These are phyloP conservation scores for Poa annua DNA, from an alignment of 176 grass and related monocot species.

Conservation along the genomic window DNA sequence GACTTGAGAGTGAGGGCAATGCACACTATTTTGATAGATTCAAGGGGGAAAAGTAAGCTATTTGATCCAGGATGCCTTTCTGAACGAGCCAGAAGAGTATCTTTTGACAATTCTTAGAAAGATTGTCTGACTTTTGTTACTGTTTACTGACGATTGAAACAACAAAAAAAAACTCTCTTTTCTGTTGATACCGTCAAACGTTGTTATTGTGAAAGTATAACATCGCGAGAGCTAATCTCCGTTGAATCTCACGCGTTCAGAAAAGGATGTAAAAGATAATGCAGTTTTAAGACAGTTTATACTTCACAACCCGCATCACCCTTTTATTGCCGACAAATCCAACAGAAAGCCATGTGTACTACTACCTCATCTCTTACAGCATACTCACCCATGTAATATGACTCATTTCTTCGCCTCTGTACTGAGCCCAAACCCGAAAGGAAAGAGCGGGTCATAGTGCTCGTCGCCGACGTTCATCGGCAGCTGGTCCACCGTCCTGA, in stretches of 20 bases:
- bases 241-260: too few species aligned
- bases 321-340: neutral
- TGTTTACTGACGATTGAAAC: too few species aligned
- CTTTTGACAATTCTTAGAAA: too few species aligned
- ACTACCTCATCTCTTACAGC: neutral
- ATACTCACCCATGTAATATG: neutral
- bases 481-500: slow-evolving; percentile 87
- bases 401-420: slow-evolving; percentile 45
- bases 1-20: neutral
- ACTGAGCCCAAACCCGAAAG: slow-evolving; percentile 76
- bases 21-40: too few species aligned
- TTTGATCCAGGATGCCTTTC: neutral
- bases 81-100: neutral
- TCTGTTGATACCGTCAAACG: too few species aligned
- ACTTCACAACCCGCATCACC: neutral
- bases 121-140: too few species aligned
- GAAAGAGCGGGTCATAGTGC: slow-evolving; percentile 84
- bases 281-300: neutral
- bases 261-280: neutral
- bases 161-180: too few species aligned
- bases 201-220: too few species aligned
- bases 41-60: too few species aligned
- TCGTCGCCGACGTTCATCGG: slow-evolving; percentile 89
- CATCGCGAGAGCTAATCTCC: too few species aligned
- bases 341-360: neutral